phyloP scores from a whole-genome alignment of 2,329 filamentous ascomycete genomes.

The Ophiosphaerella herpotricha region DNA sequence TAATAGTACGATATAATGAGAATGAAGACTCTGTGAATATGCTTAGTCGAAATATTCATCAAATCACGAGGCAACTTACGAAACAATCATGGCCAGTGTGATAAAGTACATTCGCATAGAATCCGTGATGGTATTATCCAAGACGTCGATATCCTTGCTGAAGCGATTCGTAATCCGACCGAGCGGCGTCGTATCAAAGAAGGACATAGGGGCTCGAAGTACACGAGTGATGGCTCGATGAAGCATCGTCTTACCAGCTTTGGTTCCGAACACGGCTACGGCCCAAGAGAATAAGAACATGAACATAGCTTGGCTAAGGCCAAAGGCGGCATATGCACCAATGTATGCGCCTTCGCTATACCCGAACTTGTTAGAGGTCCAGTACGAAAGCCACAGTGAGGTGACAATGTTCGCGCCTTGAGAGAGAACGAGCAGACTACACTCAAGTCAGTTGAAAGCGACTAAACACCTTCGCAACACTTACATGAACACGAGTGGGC shows the following conservation, averaged over 20 bases:
- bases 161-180: conserved; percentile 97
- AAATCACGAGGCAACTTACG: conserved; percentile 14
- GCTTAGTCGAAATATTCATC: neutral
- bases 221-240: conserved; percentile 78
- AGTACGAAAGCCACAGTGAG: conserved; percentile 90
- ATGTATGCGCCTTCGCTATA: conserved; percentile 73
- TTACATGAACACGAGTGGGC: conserved; percentile 62
- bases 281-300: conserved; percentile 79
- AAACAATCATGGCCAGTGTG: conserved; percentile 78
- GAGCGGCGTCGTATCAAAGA: conserved; percentile 95
- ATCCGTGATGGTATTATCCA: conserved; percentile 91
- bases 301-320: conserved; percentile 34
- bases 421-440: conserved; percentile 65
- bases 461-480: neutral
- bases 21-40: conserved; percentile 67
- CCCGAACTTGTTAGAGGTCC: conserved; percentile 79
- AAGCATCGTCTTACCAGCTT: conserved; percentile 80
- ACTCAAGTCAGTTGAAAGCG: neutral
- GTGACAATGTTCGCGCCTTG: conserved; percentile 87
- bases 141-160: conserved; percentile 91
- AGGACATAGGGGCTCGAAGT: conserved; percentile 74
- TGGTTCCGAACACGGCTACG: conserved; percentile 79
- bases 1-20: conserved; percentile 95
- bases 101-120: conserved; percentile 92
- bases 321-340: conserved; percentile 49